A percentile compares a stretch with the other conserved stretches of the same genome.
phyloP scores from a whole-genome alignment of 352 stramenopile species.

The Globisporangium nagaii region DNA sequence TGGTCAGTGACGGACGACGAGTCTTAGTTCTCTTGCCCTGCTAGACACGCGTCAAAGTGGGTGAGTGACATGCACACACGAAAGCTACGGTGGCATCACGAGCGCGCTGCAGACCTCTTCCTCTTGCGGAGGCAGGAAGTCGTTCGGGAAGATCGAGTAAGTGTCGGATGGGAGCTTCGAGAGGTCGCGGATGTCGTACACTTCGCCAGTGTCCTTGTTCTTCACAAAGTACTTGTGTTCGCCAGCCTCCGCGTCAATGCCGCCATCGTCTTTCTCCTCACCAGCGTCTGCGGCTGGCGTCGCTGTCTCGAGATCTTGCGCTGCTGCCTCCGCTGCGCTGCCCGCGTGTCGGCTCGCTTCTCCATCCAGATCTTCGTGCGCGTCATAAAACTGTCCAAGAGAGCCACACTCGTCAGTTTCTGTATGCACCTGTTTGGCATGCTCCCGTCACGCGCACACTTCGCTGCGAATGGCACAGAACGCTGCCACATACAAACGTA shows the following conservation, averaged over 20 bases:
- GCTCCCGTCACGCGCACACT: neutral
- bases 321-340: slow-evolving; percentile 5
- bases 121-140: slow-evolving; percentile 48
- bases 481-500: slow-evolving; percentile 13
- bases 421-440: neutral
- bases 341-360: slow-evolving; percentile 22
- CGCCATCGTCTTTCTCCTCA: slow-evolving; percentile 7
- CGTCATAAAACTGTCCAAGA: slow-evolving; percentile 58
- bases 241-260: slow-evolving; percentile 1
- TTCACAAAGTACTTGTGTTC: slow-evolving; percentile 74
- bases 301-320: slow-evolving; percentile 1
- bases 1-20: slow-evolving; percentile 54
- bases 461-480: neutral
- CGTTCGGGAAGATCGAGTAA: slow-evolving; percentile 72
- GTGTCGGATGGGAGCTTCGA: slow-evolving; percentile 45
- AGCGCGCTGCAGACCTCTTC: slow-evolving; percentile 17
- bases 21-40: slow-evolving; percentile 44
- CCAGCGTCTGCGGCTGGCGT: neutral
- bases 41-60: neutral
- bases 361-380: slow-evolving; percentile 42
- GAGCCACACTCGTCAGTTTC: neutral
- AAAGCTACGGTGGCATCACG: neutral
- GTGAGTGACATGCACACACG: neutral
- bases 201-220: slow-evolving; percentile 79
- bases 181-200: slow-evolving; percentile 72